These are phyloP conservation scores for Lepidium aucheri DNA, from an alignment of 345 rosid genomes.

Conservation along the genomic window DNA sequence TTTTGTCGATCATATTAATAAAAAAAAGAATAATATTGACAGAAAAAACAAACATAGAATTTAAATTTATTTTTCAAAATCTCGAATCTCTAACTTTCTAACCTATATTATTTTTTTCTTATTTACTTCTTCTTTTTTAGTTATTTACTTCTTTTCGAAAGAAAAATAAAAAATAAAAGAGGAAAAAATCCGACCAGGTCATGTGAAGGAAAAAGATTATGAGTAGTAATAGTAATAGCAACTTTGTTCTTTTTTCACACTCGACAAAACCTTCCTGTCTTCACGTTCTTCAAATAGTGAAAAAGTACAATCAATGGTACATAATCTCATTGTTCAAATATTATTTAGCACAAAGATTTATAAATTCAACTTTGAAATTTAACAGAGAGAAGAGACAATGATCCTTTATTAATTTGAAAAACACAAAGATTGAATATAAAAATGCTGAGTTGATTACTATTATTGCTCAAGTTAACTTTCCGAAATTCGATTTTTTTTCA, in stretches of 20 bases:
- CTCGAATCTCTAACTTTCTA: not conserved
- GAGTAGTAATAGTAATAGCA: not conserved
- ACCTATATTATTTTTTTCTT: not conserved
- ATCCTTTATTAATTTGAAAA: no score
- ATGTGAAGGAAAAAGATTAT: slow-evolving; percentile 21
- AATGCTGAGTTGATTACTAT: no score
- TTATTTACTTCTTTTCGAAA: not conserved
- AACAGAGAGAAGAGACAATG: no score
- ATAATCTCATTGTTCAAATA: not conserved
- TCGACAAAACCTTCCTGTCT: slow-evolving; percentile 2
- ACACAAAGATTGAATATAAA: no score
- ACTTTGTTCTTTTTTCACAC: slow-evolving; percentile 16
- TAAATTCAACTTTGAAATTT: no score
- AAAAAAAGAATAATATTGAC: no score
- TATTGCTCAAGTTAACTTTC: no score
- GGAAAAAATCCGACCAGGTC: slow-evolving; percentile 19
- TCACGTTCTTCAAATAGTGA: slow-evolving; percentile 15
- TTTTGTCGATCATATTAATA: no score
- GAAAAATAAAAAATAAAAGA: not conserved
- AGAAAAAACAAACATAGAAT: not conserved
- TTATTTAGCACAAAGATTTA: no score
- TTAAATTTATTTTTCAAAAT: not conserved
- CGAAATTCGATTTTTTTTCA: no score
- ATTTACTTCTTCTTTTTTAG: not conserved
- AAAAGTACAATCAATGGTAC: slow-evolving; percentile 6